Evolutionary conservation across 208 protist species (phyloP).

Genomic region (Trypanosoma grayi): DNA sequence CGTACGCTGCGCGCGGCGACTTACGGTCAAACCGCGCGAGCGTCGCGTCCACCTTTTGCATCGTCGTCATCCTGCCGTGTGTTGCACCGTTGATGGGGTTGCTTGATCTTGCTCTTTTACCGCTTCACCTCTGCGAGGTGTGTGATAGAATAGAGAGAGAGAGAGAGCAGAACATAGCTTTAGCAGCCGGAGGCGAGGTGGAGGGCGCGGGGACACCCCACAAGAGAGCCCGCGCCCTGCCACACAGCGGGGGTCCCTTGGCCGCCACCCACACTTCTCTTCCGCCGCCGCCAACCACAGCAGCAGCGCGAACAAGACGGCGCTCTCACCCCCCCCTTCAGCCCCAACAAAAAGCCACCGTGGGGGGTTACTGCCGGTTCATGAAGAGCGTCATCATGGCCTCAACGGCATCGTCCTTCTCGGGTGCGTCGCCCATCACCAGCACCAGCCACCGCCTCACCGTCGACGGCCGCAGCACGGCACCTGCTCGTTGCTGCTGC

Average conservation of each 20-base stretch:
- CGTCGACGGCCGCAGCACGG: constrained; percentile 2
- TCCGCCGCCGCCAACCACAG: too few relatives aligned
- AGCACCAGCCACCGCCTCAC: constrained; percentile 27
- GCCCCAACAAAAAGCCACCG: too few relatives aligned
- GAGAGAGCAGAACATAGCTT: too few relatives aligned
- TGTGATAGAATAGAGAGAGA: too few relatives aligned
- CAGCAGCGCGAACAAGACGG: not conserved
- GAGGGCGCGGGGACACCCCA: too few relatives aligned
- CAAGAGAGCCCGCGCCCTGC: too few relatives aligned
- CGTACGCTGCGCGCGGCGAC: constrained; percentile 74
- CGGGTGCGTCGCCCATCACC: not conserved
- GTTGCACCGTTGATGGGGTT: not conserved
- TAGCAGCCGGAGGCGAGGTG: too few relatives aligned
- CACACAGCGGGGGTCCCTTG: too few relatives aligned
- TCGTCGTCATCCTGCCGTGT: constrained; percentile 57
- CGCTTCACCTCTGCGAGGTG: not conserved
- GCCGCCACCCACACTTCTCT: too few relatives aligned
- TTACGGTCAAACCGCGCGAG: constrained; percentile 74
- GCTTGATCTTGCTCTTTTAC: not conserved
- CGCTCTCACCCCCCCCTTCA: too few relatives aligned
- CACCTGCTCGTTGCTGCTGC: not conserved
- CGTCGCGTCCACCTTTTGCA: constrained; percentile 61
- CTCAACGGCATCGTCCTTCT: constrained; percentile 6
- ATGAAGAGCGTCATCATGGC: constrained; percentile 20
- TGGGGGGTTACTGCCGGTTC: too few relatives aligned